Percentiles rank a stretch among this genome's conserved stretches.
phyloP scores from a whole-genome alignment of 208 protist genomes.

The Trypanosoma lewisi region DNA sequence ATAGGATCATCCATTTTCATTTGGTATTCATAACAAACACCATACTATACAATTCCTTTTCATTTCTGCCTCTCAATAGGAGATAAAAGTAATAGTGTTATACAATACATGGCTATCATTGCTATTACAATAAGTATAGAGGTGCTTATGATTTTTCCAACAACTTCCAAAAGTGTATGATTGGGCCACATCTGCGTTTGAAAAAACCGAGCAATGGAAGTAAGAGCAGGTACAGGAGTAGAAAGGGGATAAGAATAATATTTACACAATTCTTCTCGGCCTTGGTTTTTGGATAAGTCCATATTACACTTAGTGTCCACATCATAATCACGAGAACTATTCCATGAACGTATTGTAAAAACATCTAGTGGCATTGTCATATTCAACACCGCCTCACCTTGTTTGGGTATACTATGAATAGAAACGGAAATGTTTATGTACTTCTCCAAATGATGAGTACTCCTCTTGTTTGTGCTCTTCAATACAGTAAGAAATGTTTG shows the following conservation, averaged over 20 bases:
- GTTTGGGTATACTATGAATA: constrained; percentile 44
- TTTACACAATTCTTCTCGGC: not conserved
- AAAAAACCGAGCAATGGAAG: constrained; percentile 6
- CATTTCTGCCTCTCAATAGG: not conserved
- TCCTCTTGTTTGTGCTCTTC: not conserved
- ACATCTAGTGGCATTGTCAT: constrained; percentile 57
- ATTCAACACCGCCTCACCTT: constrained; percentile 38
- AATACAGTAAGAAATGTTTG: not conserved
- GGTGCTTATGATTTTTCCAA: not conserved
- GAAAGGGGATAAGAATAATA: not conserved
- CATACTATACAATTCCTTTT: not conserved
- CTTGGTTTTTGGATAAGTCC: not conserved
- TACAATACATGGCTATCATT: constrained; percentile 8
- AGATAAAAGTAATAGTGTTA: not conserved
- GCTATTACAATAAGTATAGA: constrained; percentile 4
- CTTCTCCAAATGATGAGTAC: constrained; percentile 27
- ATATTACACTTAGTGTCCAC: too few relatives aligned
- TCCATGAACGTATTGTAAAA: constrained; percentile 33
- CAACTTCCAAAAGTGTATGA: constrained; percentile 6
- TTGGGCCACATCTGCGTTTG: constrained; percentile 14
- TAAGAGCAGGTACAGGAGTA: constrained; percentile 13
- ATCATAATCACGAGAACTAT: not conserved
- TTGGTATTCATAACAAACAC: not conserved
- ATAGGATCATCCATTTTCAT: too few relatives aligned
- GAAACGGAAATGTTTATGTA: constrained; percentile 60